phyloP scores from a whole-genome alignment of 2,329 filamentous ascomycete genomes.

The Arthrobotrys sphaeroides region DNA sequence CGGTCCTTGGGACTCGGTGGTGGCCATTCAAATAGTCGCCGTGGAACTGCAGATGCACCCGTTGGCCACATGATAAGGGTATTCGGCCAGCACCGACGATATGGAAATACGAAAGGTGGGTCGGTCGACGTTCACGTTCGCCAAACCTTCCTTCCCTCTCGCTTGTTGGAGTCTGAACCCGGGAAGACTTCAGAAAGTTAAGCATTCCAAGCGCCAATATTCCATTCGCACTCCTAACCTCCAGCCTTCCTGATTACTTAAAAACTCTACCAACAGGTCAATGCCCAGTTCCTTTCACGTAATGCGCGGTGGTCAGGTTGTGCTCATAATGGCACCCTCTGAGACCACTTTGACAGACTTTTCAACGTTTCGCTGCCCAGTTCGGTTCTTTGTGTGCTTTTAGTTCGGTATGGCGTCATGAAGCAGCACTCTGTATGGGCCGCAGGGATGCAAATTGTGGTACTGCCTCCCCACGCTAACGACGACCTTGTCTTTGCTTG shows the following conservation, averaged over 20 bases:
- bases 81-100: conserved; percentile 46
- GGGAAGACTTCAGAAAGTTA: background rate
- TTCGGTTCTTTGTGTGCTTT: conserved; percentile 45
- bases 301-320: conserved; percentile 16
- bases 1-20: background rate
- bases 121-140: background rate
- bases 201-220: background rate
- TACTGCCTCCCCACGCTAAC: conserved; percentile 41
- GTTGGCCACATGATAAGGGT: conserved; percentile 29
- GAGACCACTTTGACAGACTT: conserved; percentile 34
- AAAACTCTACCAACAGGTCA: background rate
- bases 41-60: conserved; percentile 5
- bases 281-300: conserved; percentile 10
- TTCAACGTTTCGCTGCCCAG: conserved; percentile 17
- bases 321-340: background rate
- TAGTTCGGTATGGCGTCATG: conserved; percentile 45
- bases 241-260: conserved; percentile 9
- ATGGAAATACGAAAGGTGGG: background rate
- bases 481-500: conserved; percentile 1
- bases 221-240: background rate
- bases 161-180: background rate
- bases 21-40: conserved; percentile 8
- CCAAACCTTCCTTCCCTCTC: background rate
- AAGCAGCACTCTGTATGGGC: conserved; percentile 45
- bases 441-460: conserved; percentile 15